Evolutionary conservation across 192 early-diverging fungal species (phyloP).

Genomic region (Coemansia biformis): DNA sequence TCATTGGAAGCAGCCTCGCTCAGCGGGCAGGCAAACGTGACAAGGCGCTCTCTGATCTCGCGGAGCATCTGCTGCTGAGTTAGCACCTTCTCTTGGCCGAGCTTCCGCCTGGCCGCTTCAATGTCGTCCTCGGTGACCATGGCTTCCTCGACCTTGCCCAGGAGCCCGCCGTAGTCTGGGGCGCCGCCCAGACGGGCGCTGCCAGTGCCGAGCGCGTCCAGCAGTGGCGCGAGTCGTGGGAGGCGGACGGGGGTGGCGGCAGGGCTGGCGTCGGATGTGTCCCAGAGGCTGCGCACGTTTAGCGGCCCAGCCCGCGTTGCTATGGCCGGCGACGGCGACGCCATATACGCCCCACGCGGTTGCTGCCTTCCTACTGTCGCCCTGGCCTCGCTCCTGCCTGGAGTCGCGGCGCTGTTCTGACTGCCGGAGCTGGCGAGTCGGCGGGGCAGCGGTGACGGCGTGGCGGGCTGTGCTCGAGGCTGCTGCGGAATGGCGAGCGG

Average conservation of each 20-base stretch:
- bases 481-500: background rate
- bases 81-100: conserved; percentile 23
- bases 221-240: conserved; percentile 3
- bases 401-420: too few species aligned
- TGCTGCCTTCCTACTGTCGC: too few species aligned
- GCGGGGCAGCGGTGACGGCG: background rate
- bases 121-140: conserved; percentile 32
- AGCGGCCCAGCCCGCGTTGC: background rate
- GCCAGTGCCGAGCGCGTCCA: background rate
- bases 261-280: conserved; percentile 8
- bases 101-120: conserved; percentile 27
- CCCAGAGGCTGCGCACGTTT: conserved; percentile 21
- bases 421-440: too few species aligned
- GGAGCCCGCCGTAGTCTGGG: conserved; percentile 4
- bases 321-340: too few species aligned
- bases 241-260: conserved; percentile 10
- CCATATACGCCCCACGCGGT: too few species aligned
- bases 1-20: background rate
- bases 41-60: conserved; percentile 28
- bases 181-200: background rate
- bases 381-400: too few species aligned
- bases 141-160: conserved; percentile 41
- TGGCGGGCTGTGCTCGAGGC: too few species aligned
- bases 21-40: conserved; percentile 5
- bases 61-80: conserved; percentile 45